Evolutionary conservation across 2,329 filamentous ascomycete species (phyloP), one percentile per base, ranked within the genome.

Genomic region (Leptodontidium sp.): DNA sequence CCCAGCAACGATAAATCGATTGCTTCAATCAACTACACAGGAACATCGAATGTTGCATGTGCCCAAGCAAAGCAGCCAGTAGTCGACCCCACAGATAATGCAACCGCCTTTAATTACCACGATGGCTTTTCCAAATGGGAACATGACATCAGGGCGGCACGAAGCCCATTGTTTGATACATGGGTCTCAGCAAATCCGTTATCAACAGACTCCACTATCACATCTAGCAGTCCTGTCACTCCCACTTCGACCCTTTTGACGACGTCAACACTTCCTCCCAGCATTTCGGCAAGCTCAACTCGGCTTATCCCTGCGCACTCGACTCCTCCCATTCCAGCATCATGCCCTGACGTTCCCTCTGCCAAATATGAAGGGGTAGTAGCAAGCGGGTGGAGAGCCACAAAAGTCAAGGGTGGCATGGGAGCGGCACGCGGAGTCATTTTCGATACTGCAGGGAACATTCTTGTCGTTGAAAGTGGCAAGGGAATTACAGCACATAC

Each of bases 401-500:
- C 58, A 26, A 71, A 68, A 17, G 66, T 69, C 49, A 59, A 64
- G 24, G 67, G 69, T 12, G 61, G 49, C 15, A 57, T 69, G 61
- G 57, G 49, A 29, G 55, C 61, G 14, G 57, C 69, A 49, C 69
- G 67, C 11, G 65, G 69, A 7, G 55, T 69, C 15, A 65, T 67
- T 32, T 53, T 67, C 24, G 69, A 69, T 26, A 59, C 61, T 11
- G 58, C 67, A 8, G 69, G 69, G 6, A 61, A 71, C 59, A 35
- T 68, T 35, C 61, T 70, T 15, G 50, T 70, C 26, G 57, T 67
- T 15, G 61, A 67, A 45, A 65, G 49, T 50, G 68, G 65, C 11
- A 70, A 67, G 40, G 65, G 68, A 8, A 65, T 70, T 6, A 68
- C 65, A 11, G 68, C 58, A 17, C 65, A 70, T 64, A 65, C n/a